These are phyloP conservation scores for Diaporthe velutina DNA, from an alignment of 2,329 filamentous ascomycete genomes.

Conservation along the genomic window DNA sequence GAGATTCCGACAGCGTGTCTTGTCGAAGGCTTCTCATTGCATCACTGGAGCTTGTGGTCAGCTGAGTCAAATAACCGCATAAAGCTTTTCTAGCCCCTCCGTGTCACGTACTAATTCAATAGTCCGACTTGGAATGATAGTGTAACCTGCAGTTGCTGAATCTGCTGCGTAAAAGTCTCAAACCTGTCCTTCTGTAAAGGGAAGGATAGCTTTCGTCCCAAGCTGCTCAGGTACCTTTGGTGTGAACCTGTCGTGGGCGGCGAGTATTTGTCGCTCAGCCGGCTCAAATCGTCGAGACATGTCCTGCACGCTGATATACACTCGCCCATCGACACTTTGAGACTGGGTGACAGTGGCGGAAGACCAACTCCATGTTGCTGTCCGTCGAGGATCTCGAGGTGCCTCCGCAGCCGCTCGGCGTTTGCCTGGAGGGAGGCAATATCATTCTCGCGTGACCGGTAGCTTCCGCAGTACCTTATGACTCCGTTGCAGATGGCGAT, in stretches of 20 bases:
- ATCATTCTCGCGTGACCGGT: constrained; percentile 9
- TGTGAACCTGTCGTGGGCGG: not conserved
- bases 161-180: not conserved
- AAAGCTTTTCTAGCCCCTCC: too few species aligned
- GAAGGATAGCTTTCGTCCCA: not conserved
- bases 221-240: not conserved
- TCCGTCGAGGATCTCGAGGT: not conserved
- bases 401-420: not conserved
- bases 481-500: constrained; percentile 1
- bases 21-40: not conserved
- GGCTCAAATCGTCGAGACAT: not conserved
- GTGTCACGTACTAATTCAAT: not conserved
- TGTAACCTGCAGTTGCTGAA: not conserved
- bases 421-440: not conserved
- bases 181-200: constrained; percentile 16
- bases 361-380: not conserved
- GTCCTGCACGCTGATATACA: not conserved
- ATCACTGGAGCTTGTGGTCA: not conserved
- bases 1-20: not conserved
- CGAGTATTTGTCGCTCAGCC: constrained; percentile 7
- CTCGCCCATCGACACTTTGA: constrained; percentile 4
- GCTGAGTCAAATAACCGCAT: too few species aligned
- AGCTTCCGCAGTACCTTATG: not conserved
- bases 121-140: not conserved
- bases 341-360: not conserved